Base-by-base conservation (phyloP, 2,329 filamentous ascomycete genomes). In the Penicillium capsulatum region DNA sequence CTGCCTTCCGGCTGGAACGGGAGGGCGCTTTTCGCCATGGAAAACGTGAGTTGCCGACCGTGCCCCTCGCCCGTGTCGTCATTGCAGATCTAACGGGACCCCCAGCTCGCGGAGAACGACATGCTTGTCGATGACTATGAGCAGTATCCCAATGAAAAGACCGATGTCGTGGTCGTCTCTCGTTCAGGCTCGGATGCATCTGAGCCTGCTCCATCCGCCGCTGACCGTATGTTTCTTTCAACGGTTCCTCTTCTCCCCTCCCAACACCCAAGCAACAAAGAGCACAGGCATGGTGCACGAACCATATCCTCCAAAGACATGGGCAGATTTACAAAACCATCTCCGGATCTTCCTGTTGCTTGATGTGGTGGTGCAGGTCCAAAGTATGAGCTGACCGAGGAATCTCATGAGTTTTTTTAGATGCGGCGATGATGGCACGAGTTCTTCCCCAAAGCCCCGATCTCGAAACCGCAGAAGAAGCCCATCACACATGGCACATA, bases 401-500 rank as follows among this genome's bases (percentile, higher is more conserved):
- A 19, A n/a, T 26, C 19, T 22, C 8, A 20, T 36, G 14, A 27
- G n/a, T n/a, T 41, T 51, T 39, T 26, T 38, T 57, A 90, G 85
- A 80, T 68, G 86, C 94, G 51, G 84, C 86, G 34, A 95, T 97
- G 79, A 85, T 84, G 71, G 82, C 86, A 55, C 71, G 83, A 50
- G 80, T 89, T 51, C 77, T 97, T 43, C 80, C 81, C 8, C 80
- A 83, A 38, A 71, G 89, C 33, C 81, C 88, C 51, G 88, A 95
- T 52, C 81, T 90, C 48, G 85, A 88, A 59, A 83, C 84, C 22
- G 76, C 91, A 48, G 83, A 83, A 38, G 87, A 95, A 61, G 75
- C 75, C 28, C 70, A 83, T 54, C 65, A 86, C 66, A 95, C 88
- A 57, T 98, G 92, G 92, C 80, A 86, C 19, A 87, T 98, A 46